phyloP scores from a whole-genome alignment of 2,329 filamentous ascomycete species.

The Aspergillus eucalypticola region DNA sequence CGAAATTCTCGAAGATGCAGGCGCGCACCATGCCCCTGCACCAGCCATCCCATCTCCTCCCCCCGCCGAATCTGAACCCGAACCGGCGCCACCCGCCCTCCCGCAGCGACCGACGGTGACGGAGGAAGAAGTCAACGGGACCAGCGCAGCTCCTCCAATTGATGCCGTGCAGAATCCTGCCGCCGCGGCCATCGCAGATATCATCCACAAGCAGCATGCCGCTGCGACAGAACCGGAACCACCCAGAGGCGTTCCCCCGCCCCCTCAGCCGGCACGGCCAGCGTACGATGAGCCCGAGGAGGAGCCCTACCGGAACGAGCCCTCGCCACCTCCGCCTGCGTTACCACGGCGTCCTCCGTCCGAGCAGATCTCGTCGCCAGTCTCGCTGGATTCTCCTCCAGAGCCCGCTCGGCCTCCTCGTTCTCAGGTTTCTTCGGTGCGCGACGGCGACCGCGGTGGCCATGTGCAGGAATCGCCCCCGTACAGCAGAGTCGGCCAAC shows the following conservation, averaged over 20 bases:
- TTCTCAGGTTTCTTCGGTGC: slow-evolving; percentile 36
- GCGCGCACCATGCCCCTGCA: slow-evolving; percentile 47
- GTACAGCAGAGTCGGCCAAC: slow-evolving; percentile 53
- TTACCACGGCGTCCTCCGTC: slow-evolving; percentile 65
- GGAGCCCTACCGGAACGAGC: slow-evolving; percentile 55
- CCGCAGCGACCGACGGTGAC: slow-evolving; percentile 31
- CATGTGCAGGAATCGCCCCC: slow-evolving; percentile 56
- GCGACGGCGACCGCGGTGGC: slow-evolving; percentile 41
- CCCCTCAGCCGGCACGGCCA: slow-evolving; percentile 44
- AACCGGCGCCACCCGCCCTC: slow-evolving; percentile 44
- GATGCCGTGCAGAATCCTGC: slow-evolving; percentile 52
- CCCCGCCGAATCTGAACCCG: slow-evolving; percentile 23
- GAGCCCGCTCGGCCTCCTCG: slow-evolving; percentile 52
- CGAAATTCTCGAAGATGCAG: slow-evolving; percentile 60
- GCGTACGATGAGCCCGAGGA: slow-evolving; percentile 68
- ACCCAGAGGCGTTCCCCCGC: slow-evolving; percentile 34
- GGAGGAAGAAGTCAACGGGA: slow-evolving; percentile 29
- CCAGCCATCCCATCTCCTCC: slow-evolving; percentile 24
- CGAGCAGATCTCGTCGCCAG: slow-evolving; percentile 54
- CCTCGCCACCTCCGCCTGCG: slow-evolving; percentile 53
- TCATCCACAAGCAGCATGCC: slow-evolving; percentile 44
- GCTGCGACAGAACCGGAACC: slow-evolving; percentile 31
- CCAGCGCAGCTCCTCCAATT: slow-evolving; percentile 38
- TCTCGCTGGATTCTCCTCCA: slow-evolving; percentile 61
- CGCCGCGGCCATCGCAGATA: slow-evolving; percentile 58